phyloP scores from a whole-genome alignment of 352 stramenopile species.

The Phytopythium litorale region DNA sequence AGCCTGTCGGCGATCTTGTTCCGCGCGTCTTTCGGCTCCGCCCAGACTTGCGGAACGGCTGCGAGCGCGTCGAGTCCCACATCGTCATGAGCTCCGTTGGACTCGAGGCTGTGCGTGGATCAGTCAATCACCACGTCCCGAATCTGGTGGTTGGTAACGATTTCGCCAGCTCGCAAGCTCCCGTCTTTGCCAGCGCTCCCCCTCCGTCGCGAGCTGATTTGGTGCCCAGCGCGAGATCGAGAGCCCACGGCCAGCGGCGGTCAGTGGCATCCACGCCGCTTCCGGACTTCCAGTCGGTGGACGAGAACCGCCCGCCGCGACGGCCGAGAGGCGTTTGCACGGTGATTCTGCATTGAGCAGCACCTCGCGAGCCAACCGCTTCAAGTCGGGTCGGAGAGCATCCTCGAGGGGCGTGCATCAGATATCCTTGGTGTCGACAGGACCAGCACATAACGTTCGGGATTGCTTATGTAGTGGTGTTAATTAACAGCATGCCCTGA shows the following conservation, averaged over 20 bases:
- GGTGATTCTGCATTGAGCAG: no score
- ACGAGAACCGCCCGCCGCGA: background rate
- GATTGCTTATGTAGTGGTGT: no score
- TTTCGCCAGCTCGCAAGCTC: background rate
- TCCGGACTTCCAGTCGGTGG: background rate
- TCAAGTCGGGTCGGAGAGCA: background rate
- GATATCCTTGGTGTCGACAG: no score
- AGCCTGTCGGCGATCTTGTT: background rate
- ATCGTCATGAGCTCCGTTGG: constrained; percentile 5
- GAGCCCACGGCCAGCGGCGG: background rate
- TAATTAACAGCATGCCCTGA: no score
- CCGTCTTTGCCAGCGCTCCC: background rate
- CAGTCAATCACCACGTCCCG: background rate
- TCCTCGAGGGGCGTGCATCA: background rate
- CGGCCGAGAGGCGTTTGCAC: background rate
- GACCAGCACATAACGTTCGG: no score
- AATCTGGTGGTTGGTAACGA: constrained; percentile 1
- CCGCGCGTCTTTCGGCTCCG: background rate
- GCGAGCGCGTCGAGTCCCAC: background rate
- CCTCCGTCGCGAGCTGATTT: background rate
- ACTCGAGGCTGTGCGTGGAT: background rate
- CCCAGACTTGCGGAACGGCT: background rate
- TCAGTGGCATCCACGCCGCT: background rate
- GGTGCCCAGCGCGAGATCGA: background rate
- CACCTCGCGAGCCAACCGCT: background rate